Percentiles rank a stretch among this genome's conserved stretches.
Evolutionary conservation across 1,284 basidiomycete species (phyloP).

Genomic region (Phylloboletellus chloephorus): DNA sequence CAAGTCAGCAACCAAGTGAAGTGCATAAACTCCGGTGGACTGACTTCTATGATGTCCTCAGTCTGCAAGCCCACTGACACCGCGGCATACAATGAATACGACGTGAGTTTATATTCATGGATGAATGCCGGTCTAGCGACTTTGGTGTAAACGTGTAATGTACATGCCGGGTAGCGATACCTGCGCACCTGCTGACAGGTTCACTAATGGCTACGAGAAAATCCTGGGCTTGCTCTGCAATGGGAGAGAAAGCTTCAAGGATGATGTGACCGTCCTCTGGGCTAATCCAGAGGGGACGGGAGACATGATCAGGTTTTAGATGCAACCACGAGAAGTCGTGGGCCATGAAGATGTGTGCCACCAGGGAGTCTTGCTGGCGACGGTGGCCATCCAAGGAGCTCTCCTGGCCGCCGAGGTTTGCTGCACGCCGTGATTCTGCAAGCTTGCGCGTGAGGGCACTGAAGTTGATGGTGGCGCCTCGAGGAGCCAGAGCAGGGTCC

Average conservation of each 20-base stretch:
- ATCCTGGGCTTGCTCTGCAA: conserved; percentile 97
- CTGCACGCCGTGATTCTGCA: conserved; percentile 49
- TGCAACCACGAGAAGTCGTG: conserved; percentile 83
- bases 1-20: conserved; percentile 18
- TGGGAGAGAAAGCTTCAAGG: conserved; percentile 92
- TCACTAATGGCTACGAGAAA: conserved; percentile 98
- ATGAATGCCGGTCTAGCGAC: conserved; percentile 86
- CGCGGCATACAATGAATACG: conserved; percentile 96
- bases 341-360: conserved; percentile 74
- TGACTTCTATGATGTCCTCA: conserved; percentile 95
- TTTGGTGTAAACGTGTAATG: conserved; percentile 27
- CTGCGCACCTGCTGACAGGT: conserved; percentile 90
- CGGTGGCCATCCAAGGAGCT: conserved; percentile 54
- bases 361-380: conserved; percentile 62
- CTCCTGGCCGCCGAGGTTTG: conserved; percentile 37
- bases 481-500: conserved; percentile 55
- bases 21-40: conserved; percentile 31
- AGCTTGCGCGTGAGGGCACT: conserved; percentile 73
- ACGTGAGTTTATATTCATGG: conserved; percentile 98
- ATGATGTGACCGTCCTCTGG: conserved; percentile 94
- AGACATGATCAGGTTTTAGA: conserved; percentile 84
- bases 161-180: conserved; percentile 20
- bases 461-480: conserved; percentile 74
- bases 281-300: conserved; percentile 91
- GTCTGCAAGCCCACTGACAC: conserved; percentile 98